Base-by-base conservation (phyloP, 495 filamentous ascomycete genomes). In the Trichoderma parareesei region DNA sequence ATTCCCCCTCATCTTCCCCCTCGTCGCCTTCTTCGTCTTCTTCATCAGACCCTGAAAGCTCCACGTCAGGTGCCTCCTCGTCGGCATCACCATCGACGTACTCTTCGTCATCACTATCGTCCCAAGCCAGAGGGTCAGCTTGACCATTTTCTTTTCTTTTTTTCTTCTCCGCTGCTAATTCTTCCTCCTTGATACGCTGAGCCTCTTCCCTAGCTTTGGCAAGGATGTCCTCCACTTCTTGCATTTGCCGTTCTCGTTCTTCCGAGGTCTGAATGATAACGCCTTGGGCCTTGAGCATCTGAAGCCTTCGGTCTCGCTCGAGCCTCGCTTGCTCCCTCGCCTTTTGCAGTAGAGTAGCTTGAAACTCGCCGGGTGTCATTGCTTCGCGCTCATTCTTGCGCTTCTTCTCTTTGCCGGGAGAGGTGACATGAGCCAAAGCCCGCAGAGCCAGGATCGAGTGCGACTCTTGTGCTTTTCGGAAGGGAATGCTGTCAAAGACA, bases 261-360 rank as follows among this genome's bases (percentile, higher is more conserved):
- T 96, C 94, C 5, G 86, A 84, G 1, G 90, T 96, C 68, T 90
- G 88, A n/a, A 97, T 79, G 49, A 89, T 77, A 16, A 98, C 80
- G 40, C 94, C 94, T 71, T 88, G 90, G 20, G 87, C 86, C 64
- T 83, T 81, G 35, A 98, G 79, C 65, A 88, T 84, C 65, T 90
- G 85, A 16, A 98, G 82, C 65, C 87, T 88, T 68, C 91, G 88
- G 55, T 87, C 85, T n/a, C 91, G 82, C 71, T 93, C 92, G 41
- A 83, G 74, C 33, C 83, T 82, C 48, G 93, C 95, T 75, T 99
- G 94, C 67, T 87, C 80, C 42, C 90, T 84, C 0, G 92, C 91
- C 64, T 87, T 84, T 65, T 83, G 82, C 5, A 87, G 75, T 16
- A 98, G 73, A 20, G 75, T 81, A 8, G 79, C 77, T n/a, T 91